These are phyloP conservation scores for Acorus gramineus DNA, from an alignment of 106 monocot species.

Conservation along the genomic window DNA sequence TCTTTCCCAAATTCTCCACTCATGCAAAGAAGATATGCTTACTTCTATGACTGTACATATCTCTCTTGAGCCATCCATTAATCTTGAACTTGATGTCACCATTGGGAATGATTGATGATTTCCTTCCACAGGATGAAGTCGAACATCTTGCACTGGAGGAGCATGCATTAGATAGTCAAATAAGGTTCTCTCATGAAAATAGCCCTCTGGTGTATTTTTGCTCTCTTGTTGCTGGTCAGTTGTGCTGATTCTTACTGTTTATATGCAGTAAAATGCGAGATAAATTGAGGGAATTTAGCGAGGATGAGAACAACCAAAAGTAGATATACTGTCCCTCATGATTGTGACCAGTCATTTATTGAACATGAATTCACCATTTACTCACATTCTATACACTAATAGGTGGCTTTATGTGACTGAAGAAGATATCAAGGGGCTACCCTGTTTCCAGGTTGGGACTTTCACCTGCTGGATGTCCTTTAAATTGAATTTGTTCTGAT, in stretches of 20 bases:
- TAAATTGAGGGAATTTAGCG: conserved; percentile 44
- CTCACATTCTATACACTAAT: conserved; percentile 4
- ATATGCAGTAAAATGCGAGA: conserved; percentile 55
- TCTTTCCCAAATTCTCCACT: no score
- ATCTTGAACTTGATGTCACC: no score
- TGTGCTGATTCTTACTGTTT: no score
- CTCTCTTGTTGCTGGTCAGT: neutral
- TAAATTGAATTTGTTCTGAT: neutral
- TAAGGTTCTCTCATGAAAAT: conserved; percentile 42
- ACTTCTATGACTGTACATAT: no score
- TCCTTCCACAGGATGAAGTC: conserved; percentile 49
- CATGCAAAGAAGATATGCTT: no score
- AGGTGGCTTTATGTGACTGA: conserved; percentile 97
- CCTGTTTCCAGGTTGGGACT: conserved; percentile 70
- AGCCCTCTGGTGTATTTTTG: neutral
- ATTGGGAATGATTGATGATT: neutral
- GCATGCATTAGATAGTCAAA: conserved; percentile 47
- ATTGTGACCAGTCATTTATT: no score
- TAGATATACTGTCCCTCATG: conserved; percentile 1
- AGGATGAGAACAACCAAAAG: conserved; percentile 77
- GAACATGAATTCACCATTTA: neutral
- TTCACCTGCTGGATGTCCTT: neutral
- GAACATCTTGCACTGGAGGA: conserved; percentile 59
- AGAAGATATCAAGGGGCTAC: conserved; percentile 84
- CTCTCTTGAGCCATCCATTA: no score